phyloP scores from a whole-genome alignment of 306 rosid genomes.

The Corylus americana region DNA sequence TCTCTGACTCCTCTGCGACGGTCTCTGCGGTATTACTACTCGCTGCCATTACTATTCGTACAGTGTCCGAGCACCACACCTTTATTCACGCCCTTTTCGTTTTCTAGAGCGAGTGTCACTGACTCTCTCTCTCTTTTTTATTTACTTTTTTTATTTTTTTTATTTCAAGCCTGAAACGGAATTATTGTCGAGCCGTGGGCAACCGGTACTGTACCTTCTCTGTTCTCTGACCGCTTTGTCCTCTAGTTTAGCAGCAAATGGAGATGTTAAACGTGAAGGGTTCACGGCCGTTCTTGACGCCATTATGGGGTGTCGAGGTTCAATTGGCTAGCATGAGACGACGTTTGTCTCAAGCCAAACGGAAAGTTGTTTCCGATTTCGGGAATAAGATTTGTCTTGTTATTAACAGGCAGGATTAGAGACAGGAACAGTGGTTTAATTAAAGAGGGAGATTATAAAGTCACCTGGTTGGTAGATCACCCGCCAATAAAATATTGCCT shows the following conservation, averaged over 20 bases:
- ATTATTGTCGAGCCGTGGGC: background rate
- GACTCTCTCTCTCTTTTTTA: background rate
- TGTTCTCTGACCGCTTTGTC: slow-evolving; percentile 10
- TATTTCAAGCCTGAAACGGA: background rate
- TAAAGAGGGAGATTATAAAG: background rate
- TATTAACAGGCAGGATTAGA: slow-evolving; percentile 8
- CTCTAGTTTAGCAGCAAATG: background rate
- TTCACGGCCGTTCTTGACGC: background rate
- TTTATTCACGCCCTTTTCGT: background rate
- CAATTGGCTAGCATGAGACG: background rate
- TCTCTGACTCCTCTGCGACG: slow-evolving; percentile 12
- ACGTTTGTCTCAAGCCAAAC: background rate
- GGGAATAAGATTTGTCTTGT: slow-evolving; percentile 15
- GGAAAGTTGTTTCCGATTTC: slow-evolving; percentile 2
- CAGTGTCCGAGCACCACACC: background rate
- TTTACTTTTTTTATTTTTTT: background rate
- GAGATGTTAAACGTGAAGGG: background rate
- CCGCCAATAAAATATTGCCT: background rate
- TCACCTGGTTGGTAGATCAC: background rate
- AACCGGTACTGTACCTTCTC: background rate
- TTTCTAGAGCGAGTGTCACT: background rate
- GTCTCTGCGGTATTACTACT: background rate
- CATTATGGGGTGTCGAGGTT: background rate
- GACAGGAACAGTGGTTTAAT: too few relatives aligned
- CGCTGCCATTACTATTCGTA: slow-evolving; percentile 13